Evolutionary conservation across 805 yeast species (phyloP), one percentile per base, ranked within the genome.

Genomic region (Sugiyamaella floridensis): DNA sequence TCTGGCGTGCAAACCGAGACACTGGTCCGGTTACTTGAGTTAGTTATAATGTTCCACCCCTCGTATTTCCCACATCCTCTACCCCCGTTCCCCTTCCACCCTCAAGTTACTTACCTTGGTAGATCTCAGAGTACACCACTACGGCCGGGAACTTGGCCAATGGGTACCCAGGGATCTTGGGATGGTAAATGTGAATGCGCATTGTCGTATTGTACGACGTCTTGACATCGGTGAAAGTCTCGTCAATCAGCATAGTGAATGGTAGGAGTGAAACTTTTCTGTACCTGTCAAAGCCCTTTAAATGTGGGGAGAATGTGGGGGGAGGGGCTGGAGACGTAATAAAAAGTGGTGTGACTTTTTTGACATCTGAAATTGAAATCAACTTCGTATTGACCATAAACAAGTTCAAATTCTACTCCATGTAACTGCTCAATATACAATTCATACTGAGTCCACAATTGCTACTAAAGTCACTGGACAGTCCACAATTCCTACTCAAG

Each of bases 71-170:
- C n/a, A n/a, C 7, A 11, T 43, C 32, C 18, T 19, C 18, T 19
- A 14, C n/a, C n/a, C n/a, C n/a, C n/a, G n/a, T 43, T 43, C 32
- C n/a, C 32, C 32, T 43, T 19, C 9, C 14, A n/a, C n/a, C n/a
- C n/a, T n/a, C n/a, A n/a, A 22, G 26, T 22, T 15, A 44, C 49
- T 22, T 52, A 49, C 55, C 92, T 67, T 86, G 95, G 67, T 86
- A 86, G 59, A 86, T 86, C 67, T 86, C 95, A 51, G 87, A 80
- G 69, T 81, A 86, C 14, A 85, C 87, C 34, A 86, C 68, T 1
- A 86, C 93, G 41, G 86, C 95, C 1, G 95, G 93, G 63, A 85
- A 86, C 63, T 81, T 82, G 52, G 86, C 93, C 41, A 75, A 68
- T n/a, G 93, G 92, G 68, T 83, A 85, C 51, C 82, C 82, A 41